phyloP scores from a whole-genome alignment of 2,329 filamentous ascomycete species.

The Kalaharituber pfeilii region DNA sequence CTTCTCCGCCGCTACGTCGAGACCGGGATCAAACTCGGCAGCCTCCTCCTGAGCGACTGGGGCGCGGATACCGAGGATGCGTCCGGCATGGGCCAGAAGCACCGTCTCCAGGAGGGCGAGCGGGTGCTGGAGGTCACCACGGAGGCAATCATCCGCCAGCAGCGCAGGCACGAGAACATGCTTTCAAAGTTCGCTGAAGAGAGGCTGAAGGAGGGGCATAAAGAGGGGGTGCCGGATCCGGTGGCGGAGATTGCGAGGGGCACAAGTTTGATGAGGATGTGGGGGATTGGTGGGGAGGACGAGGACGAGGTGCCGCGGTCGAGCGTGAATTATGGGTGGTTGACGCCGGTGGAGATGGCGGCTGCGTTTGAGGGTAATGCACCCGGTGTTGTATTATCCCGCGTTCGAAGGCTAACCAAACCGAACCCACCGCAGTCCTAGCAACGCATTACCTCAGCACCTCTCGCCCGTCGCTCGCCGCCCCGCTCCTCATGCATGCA shows the following conservation, averaged over 20 bases:
- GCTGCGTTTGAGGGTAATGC: conserved; percentile 48
- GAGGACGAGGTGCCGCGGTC: neutral
- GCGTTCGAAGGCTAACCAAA: conserved; percentile 4
- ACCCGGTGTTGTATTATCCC: conserved; percentile 13
- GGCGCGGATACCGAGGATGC: conserved; percentile 7
- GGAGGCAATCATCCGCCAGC: neutral
- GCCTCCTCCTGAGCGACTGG: neutral
- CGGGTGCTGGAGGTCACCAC: neutral
- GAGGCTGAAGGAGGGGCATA: neutral
- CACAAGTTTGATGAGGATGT: neutral
- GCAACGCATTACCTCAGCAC: conserved; percentile 58
- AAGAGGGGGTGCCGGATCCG: neutral
- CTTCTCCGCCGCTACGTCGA: conserved; percentile 68
- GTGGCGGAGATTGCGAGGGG: neutral
- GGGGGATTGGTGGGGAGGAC: neutral
- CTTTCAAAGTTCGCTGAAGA: too few species aligned
- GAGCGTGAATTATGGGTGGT: conserved; percentile 30
- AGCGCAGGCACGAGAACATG: conserved; percentile 49
- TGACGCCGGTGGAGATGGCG: conserved; percentile 50
- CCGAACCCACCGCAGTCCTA: conserved; percentile 37
- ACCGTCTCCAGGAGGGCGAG: conserved; percentile 5
- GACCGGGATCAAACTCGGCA: conserved; percentile 43
- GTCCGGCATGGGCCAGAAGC: conserved; percentile 5
- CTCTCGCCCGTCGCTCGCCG: conserved; percentile 60
- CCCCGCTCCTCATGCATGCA: conserved; percentile 75